Conservation (phyloP, 805 yeast genomes). For the Nadsonia fulvescens region DNA sequence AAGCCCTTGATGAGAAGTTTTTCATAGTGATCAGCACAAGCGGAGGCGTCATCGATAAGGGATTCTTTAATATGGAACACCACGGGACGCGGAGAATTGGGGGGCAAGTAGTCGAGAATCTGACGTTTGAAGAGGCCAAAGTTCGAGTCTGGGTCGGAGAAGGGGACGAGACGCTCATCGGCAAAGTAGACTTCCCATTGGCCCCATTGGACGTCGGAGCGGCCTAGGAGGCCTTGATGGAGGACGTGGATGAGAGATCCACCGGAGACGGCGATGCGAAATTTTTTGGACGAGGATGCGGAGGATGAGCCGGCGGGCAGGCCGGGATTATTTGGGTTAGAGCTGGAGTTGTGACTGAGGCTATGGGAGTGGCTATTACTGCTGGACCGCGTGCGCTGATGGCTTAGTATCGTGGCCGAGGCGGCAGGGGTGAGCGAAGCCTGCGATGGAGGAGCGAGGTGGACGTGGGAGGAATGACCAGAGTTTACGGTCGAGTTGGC, state of each 20-base stretch:
- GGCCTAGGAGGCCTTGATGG: conserved; percentile 63
- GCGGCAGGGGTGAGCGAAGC: no score
- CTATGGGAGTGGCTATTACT: no score
- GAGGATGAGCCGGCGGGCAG: conserved; percentile 22
- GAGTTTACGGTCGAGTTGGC: no score
- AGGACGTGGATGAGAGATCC: conserved; percentile 81
- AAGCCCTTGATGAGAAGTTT: conserved; percentile 71
- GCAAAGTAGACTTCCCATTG: conserved; percentile 95
- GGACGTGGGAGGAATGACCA: no score
- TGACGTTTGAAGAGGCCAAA: conserved; percentile 78
- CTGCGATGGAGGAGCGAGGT: no score
- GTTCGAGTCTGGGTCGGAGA: conserved; percentile 64
- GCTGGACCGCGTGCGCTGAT: no score
- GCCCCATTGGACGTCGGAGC: conserved; percentile 72
- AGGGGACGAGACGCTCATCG: conserved; percentile 87
- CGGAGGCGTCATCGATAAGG: conserved; percentile 44
- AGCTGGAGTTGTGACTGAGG: conserved; percentile 9
- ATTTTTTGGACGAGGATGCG: conserved; percentile 27
- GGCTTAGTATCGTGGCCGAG: no score
- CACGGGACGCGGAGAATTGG: conserved; percentile 36
- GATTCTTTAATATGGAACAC: conserved; percentile 71
- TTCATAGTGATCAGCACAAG: conserved; percentile 88
- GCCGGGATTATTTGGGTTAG: conserved; percentile 26
- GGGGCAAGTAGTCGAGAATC: conserved; percentile 52
- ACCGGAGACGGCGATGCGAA: conserved; percentile 82